A percentile compares a stretch with the other conserved stretches of the same genome.
Evolutionary conservation across 768 basidiomycete species (phyloP).

Genomic region (Leucosporidium creatinivorum): DNA sequence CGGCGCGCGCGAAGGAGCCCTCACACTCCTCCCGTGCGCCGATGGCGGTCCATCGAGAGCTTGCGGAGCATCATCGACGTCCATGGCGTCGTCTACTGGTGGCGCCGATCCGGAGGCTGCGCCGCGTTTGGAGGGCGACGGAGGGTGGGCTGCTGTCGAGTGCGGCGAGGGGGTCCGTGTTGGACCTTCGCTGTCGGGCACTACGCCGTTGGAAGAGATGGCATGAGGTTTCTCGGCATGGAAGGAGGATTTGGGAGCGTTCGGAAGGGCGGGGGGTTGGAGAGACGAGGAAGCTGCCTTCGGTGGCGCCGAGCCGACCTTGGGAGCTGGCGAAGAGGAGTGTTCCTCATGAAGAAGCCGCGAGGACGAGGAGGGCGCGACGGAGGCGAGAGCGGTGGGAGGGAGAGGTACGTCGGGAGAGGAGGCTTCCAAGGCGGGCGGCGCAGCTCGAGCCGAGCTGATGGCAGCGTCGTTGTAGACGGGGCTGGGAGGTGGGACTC

Average conservation of each 20-base stretch:
- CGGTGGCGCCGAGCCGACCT: neutral
- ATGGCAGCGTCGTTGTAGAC: neutral
- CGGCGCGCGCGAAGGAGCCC: neutral
- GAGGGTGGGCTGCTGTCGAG: no score
- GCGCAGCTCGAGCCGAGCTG: neutral
- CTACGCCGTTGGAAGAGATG: neutral
- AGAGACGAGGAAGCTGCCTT: neutral
- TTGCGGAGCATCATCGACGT: neutral
- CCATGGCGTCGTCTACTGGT: neutral
- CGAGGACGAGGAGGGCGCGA: neutral
- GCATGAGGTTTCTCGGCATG: neutral
- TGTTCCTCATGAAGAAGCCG: neutral
- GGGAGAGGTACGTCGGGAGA: neutral
- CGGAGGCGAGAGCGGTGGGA: neutral
- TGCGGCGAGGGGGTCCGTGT: conserved; percentile 38
- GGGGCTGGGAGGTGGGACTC: conserved; percentile 8
- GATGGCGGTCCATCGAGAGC: neutral
- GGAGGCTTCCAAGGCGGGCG: neutral
- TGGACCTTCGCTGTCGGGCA: conserved; percentile 48
- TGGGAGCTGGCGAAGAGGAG: neutral
- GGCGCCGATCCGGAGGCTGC: conserved; percentile 10
- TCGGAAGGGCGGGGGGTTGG: neutral
- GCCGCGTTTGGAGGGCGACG: neutral
- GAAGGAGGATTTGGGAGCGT: neutral
- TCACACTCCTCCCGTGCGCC: neutral